These are phyloP conservation scores for Penicillium waksmanii DNA, from an alignment of 495 filamentous ascomycete genomes.

Conservation along the genomic window DNA sequence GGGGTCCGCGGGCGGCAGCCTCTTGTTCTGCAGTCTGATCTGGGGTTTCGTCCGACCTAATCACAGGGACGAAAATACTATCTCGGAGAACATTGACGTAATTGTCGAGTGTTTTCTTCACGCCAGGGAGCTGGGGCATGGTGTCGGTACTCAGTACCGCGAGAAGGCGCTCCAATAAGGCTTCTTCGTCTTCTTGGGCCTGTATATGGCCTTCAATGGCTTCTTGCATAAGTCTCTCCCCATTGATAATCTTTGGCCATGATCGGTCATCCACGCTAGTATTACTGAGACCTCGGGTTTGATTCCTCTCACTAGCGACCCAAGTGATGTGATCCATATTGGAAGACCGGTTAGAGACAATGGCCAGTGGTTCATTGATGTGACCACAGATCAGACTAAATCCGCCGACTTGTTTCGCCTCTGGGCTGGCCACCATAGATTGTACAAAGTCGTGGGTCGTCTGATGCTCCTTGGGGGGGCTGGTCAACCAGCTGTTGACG, in stretches of 20 bases:
- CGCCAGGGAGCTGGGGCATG: constrained; percentile 59
- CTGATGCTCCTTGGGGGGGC: constrained; percentile 29
- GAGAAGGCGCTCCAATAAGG: constrained; percentile 72
- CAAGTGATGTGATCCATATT: constrained; percentile 59
- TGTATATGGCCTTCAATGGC: constrained; percentile 53
- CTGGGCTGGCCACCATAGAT: constrained; percentile 57
- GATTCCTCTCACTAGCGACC: constrained; percentile 65
- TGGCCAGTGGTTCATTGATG: constrained; percentile 74
- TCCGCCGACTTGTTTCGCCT: constrained; percentile 72
- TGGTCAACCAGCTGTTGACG: constrained; percentile 82
- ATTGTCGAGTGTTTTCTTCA: constrained; percentile 63
- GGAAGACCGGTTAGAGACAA: constrained; percentile 86
- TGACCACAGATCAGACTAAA: constrained; percentile 91
- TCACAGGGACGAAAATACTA: constrained; percentile 82
- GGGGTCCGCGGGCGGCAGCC: constrained; percentile 45
- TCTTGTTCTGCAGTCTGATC: constrained; percentile 44
- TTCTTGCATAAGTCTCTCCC: constrained; percentile 51
- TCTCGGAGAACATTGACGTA: constrained; percentile 72
- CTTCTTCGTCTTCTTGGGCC: constrained; percentile 57
- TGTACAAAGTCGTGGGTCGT: constrained; percentile 68
- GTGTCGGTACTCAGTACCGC: constrained; percentile 70
- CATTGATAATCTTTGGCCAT: constrained; percentile 83
- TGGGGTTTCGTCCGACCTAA: constrained; percentile 58
- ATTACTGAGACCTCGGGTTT: constrained; percentile 84
- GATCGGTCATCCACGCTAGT: constrained; percentile 70